A percentile compares a stretch with the other conserved stretches of the same genome.
Conservation (phyloP, 1,284 basidiomycete genomes). For the Retiboletus flavoniger region DNA sequence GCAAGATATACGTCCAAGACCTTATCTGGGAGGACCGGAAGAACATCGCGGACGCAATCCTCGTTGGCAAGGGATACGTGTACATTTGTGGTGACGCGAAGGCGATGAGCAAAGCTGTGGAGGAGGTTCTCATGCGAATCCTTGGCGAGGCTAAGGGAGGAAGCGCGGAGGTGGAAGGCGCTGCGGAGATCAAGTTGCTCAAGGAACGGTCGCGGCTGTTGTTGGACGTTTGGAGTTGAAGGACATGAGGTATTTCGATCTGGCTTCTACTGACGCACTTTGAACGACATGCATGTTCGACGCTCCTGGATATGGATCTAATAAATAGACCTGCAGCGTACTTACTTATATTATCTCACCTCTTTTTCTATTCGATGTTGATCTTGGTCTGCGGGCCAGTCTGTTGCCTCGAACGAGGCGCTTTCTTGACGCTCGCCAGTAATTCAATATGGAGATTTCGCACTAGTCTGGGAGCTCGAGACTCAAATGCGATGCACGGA, state of each 20-base stretch:
- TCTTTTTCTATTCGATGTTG: not conserved
- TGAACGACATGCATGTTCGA: constrained; percentile 13
- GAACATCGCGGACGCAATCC: constrained; percentile 82
- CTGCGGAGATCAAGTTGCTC: constrained; percentile 87
- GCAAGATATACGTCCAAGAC: constrained; percentile 98
- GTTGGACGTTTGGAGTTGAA: constrained; percentile 80
- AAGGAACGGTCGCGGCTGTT: constrained; percentile 87
- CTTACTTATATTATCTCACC: constrained; percentile 12
- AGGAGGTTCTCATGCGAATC: constrained; percentile 81
- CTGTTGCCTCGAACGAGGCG: not conserved
- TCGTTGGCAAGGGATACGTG: constrained; percentile 91
- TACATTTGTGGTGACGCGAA: constrained; percentile 98
- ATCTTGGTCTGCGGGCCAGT: too few relatives aligned
- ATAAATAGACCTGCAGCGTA: constrained; percentile 23
- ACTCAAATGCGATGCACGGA: too few relatives aligned
- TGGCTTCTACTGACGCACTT: not conserved
- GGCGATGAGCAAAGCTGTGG: constrained; percentile 93
- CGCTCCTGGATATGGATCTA: constrained; percentile 14
- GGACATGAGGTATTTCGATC: not conserved
- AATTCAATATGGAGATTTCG: not conserved
- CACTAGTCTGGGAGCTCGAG: not conserved
- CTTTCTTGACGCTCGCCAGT: not conserved
- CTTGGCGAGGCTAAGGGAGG: constrained; percentile 95
- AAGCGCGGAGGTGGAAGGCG: constrained; percentile 79
- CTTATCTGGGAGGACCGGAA: constrained; percentile 84